A percentile compares a stretch with the other conserved stretches of the same genome.
Evolutionary conservation across 2,329 filamentous ascomycete genomes (phyloP).

Genomic region (Leptographium galeiforme): DNA sequence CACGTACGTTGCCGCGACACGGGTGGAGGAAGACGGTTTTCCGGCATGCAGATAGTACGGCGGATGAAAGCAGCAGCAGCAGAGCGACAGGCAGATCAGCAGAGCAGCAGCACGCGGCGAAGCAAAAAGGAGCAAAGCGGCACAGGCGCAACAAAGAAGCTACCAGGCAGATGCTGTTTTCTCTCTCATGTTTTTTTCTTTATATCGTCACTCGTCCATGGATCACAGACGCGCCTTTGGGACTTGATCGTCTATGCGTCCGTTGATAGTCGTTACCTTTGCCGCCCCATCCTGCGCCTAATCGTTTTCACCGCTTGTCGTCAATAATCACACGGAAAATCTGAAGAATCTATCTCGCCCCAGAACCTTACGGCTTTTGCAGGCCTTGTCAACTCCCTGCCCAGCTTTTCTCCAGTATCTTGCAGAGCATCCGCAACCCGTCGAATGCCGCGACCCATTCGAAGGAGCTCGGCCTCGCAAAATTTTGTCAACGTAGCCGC

Average conservation of each 20-base stretch:
- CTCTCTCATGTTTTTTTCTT: neutral
- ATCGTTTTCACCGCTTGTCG: neutral
- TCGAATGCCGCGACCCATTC: neutral
- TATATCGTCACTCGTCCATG: conserved; percentile 1
- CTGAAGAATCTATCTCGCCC: neutral
- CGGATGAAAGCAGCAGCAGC: conserved; percentile 9
- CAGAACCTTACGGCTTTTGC: neutral
- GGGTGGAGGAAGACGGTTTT: conserved; percentile 5
- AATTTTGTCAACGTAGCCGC: neutral
- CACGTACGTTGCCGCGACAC: neutral
- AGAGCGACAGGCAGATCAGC: conserved; percentile 5
- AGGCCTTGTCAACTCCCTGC: neutral
- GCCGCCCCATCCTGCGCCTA: neutral
- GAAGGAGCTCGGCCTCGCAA: neutral
- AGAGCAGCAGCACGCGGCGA: conserved; percentile 1
- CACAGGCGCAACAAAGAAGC: conserved; percentile 1
- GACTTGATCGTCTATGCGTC: neutral
- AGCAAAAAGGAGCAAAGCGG: neutral
- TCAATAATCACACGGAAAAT: conserved; percentile 2
- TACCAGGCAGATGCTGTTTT: neutral
- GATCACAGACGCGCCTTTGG: neutral
- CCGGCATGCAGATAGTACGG: conserved; percentile 10
- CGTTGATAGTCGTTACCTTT: neutral
- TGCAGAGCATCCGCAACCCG: neutral
- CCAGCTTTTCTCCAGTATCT: neutral